Conservation (phyloP, 805 yeast genomes). For the Yarrowia sp. region DNA sequence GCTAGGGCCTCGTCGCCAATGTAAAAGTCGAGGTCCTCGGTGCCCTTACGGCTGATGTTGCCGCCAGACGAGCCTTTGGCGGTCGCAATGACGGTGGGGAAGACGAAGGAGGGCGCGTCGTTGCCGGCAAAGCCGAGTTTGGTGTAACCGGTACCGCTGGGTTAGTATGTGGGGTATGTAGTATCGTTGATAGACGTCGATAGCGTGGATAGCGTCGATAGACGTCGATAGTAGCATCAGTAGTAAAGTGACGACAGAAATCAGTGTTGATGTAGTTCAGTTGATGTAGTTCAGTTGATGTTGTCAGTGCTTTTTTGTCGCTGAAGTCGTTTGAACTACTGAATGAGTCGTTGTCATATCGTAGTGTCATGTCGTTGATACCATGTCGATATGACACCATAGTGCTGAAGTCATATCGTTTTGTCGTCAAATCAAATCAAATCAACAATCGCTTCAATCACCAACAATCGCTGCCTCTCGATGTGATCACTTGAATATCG, state of each 20-base stretch:
- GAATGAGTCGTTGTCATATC: too few relatives aligned
- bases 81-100: conserved; percentile 95
- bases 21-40: conserved; percentile 89
- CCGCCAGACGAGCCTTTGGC: conserved; percentile 45
- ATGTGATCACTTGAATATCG: not conserved
- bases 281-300: too few relatives aligned
- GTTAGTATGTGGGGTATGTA: conserved; percentile 28
- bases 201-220: too few relatives aligned
- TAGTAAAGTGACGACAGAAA: too few relatives aligned
- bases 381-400: not conserved
- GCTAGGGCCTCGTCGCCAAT: conserved; percentile 94
- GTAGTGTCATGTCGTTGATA: not conserved
- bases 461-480: not conserved
- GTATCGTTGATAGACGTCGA: not conserved
- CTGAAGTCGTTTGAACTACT: too few relatives aligned
- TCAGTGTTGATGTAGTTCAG: too few relatives aligned
- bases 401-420: too few relatives aligned
- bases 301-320: too few relatives aligned
- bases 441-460: too few relatives aligned
- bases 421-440: too few relatives aligned
- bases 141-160: conserved; percentile 96
- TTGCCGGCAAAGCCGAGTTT: conserved; percentile 98
- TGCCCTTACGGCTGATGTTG: conserved; percentile 68
- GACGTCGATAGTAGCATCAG: too few relatives aligned
- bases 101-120: conserved; percentile 94